phyloP scores from a whole-genome alignment of 2,329 filamentous ascomycete genomes.

The Cladosporium halotolerans region DNA sequence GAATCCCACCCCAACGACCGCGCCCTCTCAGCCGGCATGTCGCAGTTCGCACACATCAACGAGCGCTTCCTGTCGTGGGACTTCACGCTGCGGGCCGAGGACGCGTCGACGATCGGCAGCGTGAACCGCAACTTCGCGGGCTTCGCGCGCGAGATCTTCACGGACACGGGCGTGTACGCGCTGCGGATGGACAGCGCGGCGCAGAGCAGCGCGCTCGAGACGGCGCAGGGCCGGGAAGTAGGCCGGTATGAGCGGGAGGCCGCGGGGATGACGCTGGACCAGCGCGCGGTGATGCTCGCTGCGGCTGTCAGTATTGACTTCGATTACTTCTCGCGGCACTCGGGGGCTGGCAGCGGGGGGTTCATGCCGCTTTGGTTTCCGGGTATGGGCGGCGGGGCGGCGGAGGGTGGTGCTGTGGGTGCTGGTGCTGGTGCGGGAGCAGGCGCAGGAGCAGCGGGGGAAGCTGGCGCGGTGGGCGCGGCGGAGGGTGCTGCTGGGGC shows the following conservation, averaged over 20 bases:
- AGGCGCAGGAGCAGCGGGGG: slow-evolving; percentile 23
- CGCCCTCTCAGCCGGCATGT: slow-evolving; percentile 41
- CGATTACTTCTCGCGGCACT: slow-evolving; percentile 61
- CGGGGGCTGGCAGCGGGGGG: slow-evolving; percentile 37
- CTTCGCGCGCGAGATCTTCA: slow-evolving; percentile 59
- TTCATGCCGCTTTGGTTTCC: slow-evolving; percentile 51
- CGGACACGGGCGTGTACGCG: slow-evolving; percentile 59
- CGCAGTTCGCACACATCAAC: slow-evolving; percentile 57
- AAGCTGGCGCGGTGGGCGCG: slow-evolving; percentile 29
- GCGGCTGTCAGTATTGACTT: slow-evolving; percentile 61
- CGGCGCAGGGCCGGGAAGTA: slow-evolving; percentile 21
- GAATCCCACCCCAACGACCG: slow-evolving; percentile 37
- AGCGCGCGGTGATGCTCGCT: slow-evolving; percentile 60
- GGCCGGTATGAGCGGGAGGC: slow-evolving; percentile 21
- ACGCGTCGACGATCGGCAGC: slow-evolving; percentile 49
- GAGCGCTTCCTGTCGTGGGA: slow-evolving; percentile 61
- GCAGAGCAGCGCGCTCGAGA: slow-evolving; percentile 29
- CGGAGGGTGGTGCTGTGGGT: slow-evolving; percentile 28
- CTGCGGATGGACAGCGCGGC: slow-evolving; percentile 58
- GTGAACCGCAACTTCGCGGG: slow-evolving; percentile 60
- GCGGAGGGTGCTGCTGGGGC: slow-evolving; percentile 31
- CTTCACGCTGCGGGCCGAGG: slow-evolving; percentile 51
- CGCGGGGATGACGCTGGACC: slow-evolving; percentile 57
- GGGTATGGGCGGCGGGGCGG: slow-evolving; percentile 22
- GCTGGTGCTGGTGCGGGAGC: slow-evolving; percentile 33